Evolutionary conservation across 2,329 filamentous ascomycete species (phyloP).

Genomic region (Neofusicoccum sp.): DNA sequence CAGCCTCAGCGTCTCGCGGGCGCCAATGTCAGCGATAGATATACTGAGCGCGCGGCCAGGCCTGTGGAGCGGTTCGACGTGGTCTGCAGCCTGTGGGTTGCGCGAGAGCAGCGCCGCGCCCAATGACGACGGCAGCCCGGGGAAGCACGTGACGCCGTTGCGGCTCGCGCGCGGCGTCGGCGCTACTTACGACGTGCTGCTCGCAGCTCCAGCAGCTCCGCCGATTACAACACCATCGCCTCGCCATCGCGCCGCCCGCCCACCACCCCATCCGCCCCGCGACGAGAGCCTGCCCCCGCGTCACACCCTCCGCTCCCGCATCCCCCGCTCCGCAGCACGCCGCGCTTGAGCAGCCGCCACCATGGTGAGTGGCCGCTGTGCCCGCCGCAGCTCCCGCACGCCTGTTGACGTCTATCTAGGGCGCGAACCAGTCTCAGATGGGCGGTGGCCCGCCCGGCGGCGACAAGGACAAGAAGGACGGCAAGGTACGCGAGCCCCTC

Average conservation of each 20-base stretch:
- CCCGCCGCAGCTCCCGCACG: slow-evolving; percentile 21
- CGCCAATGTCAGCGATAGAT: slow-evolving; percentile 10
- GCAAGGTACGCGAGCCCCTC: slow-evolving; percentile 38
- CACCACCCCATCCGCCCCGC: slow-evolving; percentile 20
- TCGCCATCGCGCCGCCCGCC: slow-evolving; percentile 29
- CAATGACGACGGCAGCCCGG: background rate
- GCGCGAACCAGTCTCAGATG: slow-evolving; percentile 84
- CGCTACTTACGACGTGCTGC: background rate
- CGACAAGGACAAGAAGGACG: slow-evolving; percentile 86
- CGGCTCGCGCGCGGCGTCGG: background rate
- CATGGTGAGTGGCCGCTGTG: slow-evolving; percentile 17
- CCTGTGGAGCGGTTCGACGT: slow-evolving; percentile 6
- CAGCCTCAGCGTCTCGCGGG: background rate
- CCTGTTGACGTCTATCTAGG: slow-evolving; percentile 53
- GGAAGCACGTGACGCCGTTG: background rate
- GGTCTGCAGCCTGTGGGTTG: slow-evolving; percentile 15
- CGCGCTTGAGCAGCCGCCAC: slow-evolving; percentile 7
- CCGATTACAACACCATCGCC: slow-evolving; percentile 28
- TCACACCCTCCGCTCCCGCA: background rate
- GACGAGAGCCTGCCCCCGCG: slow-evolving; percentile 23
- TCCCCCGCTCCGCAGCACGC: background rate
- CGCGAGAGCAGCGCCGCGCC: background rate
- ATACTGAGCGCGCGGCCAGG: background rate
- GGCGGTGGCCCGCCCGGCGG: slow-evolving; percentile 68
- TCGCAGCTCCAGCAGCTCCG: slow-evolving; percentile 11